A percentile compares a stretch with the other conserved stretches of the same genome.
Evolutionary conservation across 179 eudicot genomes (phyloP).

Genomic region (Silene vulgaris): DNA sequence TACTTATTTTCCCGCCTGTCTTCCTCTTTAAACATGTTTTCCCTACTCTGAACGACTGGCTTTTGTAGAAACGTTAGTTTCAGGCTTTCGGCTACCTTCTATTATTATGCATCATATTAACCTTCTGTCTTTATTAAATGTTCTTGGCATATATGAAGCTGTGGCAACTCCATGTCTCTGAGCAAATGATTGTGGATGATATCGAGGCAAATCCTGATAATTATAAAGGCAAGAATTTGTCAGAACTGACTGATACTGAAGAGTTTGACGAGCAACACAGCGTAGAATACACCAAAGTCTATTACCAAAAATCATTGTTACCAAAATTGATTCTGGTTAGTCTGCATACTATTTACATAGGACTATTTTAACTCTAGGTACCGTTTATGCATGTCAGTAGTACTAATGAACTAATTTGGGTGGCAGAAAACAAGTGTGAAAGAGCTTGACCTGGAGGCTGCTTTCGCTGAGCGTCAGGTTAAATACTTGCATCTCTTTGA

Average conservation of each 20-base stretch:
- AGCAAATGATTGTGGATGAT: conserved; percentile 92
- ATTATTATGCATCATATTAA: not conserved
- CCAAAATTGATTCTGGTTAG: conserved; percentile 65
- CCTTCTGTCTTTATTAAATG: not conserved
- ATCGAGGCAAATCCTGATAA: conserved; percentile 77
- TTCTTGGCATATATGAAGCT: conserved; percentile 41
- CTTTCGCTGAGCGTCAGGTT: conserved; percentile 92
- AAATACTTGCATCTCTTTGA: conserved; percentile 15
- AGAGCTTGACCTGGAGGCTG: conserved; percentile 93
- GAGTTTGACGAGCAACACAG: conserved; percentile 73
- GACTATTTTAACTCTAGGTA: not conserved
- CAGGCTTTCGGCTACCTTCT: not conserved
- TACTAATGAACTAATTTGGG: conserved; percentile 22
- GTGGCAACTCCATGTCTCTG: conserved; percentile 91
- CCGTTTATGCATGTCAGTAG: not conserved
- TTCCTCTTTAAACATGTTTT: not conserved
- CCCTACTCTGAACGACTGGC: not conserved
- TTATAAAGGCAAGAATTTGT: conserved; percentile 59
- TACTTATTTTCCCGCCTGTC: not conserved
- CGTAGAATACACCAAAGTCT: conserved; percentile 51
- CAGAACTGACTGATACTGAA: conserved; percentile 75
- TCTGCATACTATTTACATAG: conserved; percentile 11
- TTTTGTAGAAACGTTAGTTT: not conserved
- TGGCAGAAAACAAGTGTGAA: conserved; percentile 74
- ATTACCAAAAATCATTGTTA: conserved; percentile 47